Base-by-base conservation (phyloP, 2,329 filamentous ascomycete genomes). In the Penicillium vulpinum region DNA sequence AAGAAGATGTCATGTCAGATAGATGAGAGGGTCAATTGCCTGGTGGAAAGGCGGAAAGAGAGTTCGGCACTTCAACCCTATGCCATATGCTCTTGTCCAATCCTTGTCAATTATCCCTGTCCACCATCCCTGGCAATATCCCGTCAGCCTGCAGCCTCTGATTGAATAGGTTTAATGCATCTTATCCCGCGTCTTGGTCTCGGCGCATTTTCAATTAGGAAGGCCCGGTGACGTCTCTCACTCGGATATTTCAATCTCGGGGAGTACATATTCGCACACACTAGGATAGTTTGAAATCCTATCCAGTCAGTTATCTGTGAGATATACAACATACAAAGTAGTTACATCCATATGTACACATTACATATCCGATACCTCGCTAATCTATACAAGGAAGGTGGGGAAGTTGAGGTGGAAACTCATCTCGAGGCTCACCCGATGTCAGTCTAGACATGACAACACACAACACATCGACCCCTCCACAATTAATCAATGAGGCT, bases 171-270 rank as follows among this genome's bases (percentile, higher is more conserved):
- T 15, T 22, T 31, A 10, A 33, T 39, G 43, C 51, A 54, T 26
- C 36, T 35, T 36, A 48, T 54, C 36, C 36, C 33, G 41, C 21
- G 36, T 54, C 50, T 29, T 51, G 16, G 43, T 33, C 48, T 50
- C 36, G 24, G 47, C 15, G 3, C 4, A n/a, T 29, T 51, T 43
- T 31, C 15, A 21, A 31, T 31, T 21, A 28, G 15, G 39, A 22
- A 48, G 33, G 44, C 22, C 50, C 15, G 41, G 36, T 54, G 51
- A 54, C 26, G 33, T 54, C 18, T 15, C 7, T 15, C 15, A 24
- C 15, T 21, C 18, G 44, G 22, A 48, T 26, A 38, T 29, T 29
- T 28, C 10, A n/a, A 24, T 26, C 18, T 50, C 35, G 47, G 35
- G 24, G 47, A 29, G 47, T 40, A 21, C 33, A 28, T 5, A 6